These are phyloP conservation scores for Yamagishiella unicocca DNA, from an alignment of 139 green algal species.

Conservation along the genomic window DNA sequence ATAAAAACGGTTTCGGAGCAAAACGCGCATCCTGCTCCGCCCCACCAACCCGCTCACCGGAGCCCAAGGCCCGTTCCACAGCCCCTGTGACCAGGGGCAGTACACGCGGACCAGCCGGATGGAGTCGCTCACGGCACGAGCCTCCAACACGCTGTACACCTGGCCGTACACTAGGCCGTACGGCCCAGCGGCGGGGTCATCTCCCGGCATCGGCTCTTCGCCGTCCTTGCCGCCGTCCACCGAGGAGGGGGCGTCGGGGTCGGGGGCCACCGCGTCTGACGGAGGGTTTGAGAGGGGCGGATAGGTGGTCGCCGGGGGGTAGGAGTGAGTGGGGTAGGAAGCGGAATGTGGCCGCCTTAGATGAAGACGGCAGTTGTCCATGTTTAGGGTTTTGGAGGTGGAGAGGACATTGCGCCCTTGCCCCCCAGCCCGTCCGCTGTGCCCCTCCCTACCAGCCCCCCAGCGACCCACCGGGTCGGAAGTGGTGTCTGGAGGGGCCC, in stretches of 20 bases:
- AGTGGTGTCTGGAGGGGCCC: not conserved
- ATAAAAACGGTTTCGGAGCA: too few relatives aligned
- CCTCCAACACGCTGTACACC: slow-evolving; percentile 52
- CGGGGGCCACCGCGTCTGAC: not conserved
- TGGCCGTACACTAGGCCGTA: slow-evolving; percentile 27
- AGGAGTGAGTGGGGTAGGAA: not conserved
- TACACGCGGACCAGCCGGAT: slow-evolving; percentile 60
- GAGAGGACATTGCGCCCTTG: not conserved
- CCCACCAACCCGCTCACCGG: not conserved
- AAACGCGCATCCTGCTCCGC: too few relatives aligned
- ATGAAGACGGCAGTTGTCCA: not conserved
- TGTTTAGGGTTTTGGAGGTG: not conserved
- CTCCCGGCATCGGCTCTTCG: not conserved
- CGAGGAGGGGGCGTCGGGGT: not conserved
- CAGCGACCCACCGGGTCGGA: slow-evolving; percentile 14
- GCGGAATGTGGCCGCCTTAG: too few relatives aligned
- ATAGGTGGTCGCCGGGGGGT: not conserved
- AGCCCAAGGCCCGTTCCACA: slow-evolving; percentile 60
- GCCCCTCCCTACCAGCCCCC: not conserved
- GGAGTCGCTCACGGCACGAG: slow-evolving; percentile 26
- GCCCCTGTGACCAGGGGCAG: slow-evolving; percentile 59
- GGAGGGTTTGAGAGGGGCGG: not conserved
- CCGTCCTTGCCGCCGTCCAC: not conserved
- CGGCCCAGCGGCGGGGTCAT: not conserved
- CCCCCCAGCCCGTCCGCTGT: not conserved